A percentile compares a stretch with the other conserved stretches of the same genome.
Evolutionary conservation across 2,329 filamentous ascomycete genomes (phyloP).

Genomic region (Sclerotinia borealis): DNA sequence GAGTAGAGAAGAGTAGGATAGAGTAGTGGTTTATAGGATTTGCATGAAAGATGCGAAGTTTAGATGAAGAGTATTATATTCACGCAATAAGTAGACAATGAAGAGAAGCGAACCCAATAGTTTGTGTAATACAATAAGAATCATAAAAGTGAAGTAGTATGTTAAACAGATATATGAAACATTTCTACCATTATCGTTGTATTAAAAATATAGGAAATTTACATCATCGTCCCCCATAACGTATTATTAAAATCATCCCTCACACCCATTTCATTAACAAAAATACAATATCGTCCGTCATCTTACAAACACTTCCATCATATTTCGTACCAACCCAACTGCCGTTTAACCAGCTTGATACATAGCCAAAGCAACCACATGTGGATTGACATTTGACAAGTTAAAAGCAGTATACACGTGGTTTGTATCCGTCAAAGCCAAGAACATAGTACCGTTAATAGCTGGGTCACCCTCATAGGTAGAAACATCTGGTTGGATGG

Average conservation of each 20-base stretch:
- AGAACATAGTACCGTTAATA: constrained; percentile 73
- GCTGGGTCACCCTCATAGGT: constrained; percentile 54
- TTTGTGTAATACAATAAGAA: too few species aligned
- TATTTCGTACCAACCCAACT: not conserved
- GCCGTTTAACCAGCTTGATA: constrained; percentile 67
- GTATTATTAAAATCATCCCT: not conserved
- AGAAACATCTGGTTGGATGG: constrained; percentile 64
- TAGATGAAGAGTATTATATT: too few species aligned
- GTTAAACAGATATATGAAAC: too few species aligned
- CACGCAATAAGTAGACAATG: too few species aligned
- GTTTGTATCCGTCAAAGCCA: constrained; percentile 66
- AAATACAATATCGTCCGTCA: too few species aligned
- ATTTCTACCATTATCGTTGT: not conserved
- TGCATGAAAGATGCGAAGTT: too few species aligned
- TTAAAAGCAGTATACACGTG: constrained; percentile 71
- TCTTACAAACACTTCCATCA: not conserved
- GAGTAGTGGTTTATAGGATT: too few species aligned
- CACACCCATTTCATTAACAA: not conserved
- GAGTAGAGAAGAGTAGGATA: too few species aligned
- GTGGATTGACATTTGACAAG: constrained; percentile 64
- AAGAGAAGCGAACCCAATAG: too few species aligned
- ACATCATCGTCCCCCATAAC: not conserved
- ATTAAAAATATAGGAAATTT: not conserved
- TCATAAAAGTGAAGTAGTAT: too few species aligned
- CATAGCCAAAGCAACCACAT: constrained; percentile 66